These are phyloP conservation scores for Coffea humblotiana DNA, from an alignment of 305 asterid species.

Conservation along the genomic window DNA sequence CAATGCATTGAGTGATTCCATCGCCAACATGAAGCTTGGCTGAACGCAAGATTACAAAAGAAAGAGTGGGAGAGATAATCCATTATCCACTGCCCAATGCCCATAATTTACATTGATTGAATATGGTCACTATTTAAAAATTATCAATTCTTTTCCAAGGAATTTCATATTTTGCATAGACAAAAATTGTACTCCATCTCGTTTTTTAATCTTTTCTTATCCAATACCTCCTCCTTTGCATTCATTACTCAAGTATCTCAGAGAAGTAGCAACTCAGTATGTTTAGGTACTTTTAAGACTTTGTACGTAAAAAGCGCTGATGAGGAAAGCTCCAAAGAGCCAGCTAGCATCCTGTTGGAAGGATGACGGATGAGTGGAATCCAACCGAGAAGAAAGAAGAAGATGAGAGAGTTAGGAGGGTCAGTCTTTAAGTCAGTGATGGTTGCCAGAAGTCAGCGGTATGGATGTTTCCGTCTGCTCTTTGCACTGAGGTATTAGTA, in stretches of 20 bases:
- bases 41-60: not conserved
- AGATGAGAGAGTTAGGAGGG: not conserved
- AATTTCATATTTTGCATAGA: not conserved
- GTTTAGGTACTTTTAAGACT: not conserved
- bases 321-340: conserved; percentile 5
- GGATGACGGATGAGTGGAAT: conserved; percentile 12
- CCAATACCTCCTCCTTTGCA: too few relatives aligned
- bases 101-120: not conserved
- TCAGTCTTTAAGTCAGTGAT: not conserved
- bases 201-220: too few relatives aligned
- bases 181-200: not conserved
- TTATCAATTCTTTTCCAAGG: not conserved
- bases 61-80: not conserved
- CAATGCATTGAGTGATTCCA: not conserved
- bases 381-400: not conserved
- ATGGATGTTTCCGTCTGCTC: too few relatives aligned
- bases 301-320: not conserved
- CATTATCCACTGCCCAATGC: not conserved
- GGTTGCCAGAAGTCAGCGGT: not conserved
- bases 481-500: too few relatives aligned
- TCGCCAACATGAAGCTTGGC: not conserved
- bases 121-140: not conserved
- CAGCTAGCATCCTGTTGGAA: conserved; percentile 49
- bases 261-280: not conserved
- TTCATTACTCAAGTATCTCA: not conserved